A percentile compares a stretch with the other conserved stretches of the same genome.
Conservation (phyloP, 2,329 filamentous ascomycete genomes). For the Cercospora berteroae region DNA sequence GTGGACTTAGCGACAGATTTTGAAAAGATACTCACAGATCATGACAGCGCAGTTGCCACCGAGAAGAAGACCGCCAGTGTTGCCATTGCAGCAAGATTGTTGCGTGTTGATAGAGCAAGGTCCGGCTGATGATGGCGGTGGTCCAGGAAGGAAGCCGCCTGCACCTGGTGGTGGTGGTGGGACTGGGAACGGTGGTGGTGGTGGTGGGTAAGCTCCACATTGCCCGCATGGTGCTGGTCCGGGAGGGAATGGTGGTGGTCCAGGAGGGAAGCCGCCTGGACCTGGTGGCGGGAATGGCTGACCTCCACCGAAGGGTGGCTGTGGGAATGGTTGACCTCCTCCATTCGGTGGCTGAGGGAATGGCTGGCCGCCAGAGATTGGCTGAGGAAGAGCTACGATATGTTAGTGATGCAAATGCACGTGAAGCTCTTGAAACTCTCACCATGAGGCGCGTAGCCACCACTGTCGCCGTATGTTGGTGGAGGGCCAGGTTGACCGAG, state of each 20-base stretch:
- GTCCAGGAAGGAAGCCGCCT: background rate
- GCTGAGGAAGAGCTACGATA: background rate
- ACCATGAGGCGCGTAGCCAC: background rate
- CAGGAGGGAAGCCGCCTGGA: background rate
- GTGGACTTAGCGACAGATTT: background rate
- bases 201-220: background rate
- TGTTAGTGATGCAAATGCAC: background rate
- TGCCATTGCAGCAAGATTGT: constrained; percentile 15
- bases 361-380: too few species aligned
- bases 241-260: background rate
- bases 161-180: background rate
- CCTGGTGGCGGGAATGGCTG: too few species aligned
- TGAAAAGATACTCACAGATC: constrained; percentile 1
- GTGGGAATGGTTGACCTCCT: too few species aligned
- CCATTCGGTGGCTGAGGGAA: too few species aligned
- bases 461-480: too few species aligned
- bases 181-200: background rate
- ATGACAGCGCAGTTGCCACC: constrained; percentile 12
- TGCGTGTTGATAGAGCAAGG: constrained; percentile 2
- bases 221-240: background rate
- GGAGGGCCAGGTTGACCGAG: too few species aligned
- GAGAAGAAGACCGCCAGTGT: constrained; percentile 2
- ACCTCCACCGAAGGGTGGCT: too few species aligned
- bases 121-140: background rate
- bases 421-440: background rate